Evolutionary conservation across 768 basidiomycete species (phyloP), one percentile per base, ranked within the genome.

Genomic region (Grammothele lineata): DNA sequence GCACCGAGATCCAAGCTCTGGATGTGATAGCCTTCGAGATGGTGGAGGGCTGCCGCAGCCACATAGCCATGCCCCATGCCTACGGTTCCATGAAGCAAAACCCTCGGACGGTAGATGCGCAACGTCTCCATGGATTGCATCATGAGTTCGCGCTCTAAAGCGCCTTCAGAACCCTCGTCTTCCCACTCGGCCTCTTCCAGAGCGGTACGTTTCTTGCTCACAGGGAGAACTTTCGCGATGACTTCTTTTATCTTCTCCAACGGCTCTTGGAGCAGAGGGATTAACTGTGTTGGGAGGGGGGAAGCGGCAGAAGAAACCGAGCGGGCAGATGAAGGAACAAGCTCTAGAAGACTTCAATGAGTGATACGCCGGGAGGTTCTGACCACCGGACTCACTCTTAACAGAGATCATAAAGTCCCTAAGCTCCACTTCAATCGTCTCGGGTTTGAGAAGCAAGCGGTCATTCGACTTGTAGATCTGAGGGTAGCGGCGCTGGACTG

Each of bases 341-440:
- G 75, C 63, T 93, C 95, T 97, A 59, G 10, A 35, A 46, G 49
- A 36, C 6, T 7, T 36, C 32, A 43, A 8, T 51, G 40, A 37
- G 33, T 18, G 26, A 22, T 43, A 55, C 43, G 50, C 45, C 35
- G 25, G 18, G 37, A 21, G 37, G n/a, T n/a, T n/a, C n/a, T n/a
- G n/a, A n/a, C n/a, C n/a, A n/a, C n/a, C n/a, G 18, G 23, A 71
- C 84, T 43, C 58, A 96, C 95, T 95, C 67, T 96, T 92, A 47
- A 96, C 81, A 2, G 95, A 91, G 58, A 95, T 87, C 92, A 97
- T 92, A 62, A 99, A 99, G 63, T 99, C 96, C 33, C 90, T 75
- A 40, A 96, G 72, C 26, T 85, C 80, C 15, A 97, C 81, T 25
- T 75, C 74, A 52, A 98, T 96, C 2, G 84, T 83, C 58, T 90